phyloP scores from a whole-genome alignment of 2,329 filamentous ascomycete species.

The Neopestalotiopsis rosae region DNA sequence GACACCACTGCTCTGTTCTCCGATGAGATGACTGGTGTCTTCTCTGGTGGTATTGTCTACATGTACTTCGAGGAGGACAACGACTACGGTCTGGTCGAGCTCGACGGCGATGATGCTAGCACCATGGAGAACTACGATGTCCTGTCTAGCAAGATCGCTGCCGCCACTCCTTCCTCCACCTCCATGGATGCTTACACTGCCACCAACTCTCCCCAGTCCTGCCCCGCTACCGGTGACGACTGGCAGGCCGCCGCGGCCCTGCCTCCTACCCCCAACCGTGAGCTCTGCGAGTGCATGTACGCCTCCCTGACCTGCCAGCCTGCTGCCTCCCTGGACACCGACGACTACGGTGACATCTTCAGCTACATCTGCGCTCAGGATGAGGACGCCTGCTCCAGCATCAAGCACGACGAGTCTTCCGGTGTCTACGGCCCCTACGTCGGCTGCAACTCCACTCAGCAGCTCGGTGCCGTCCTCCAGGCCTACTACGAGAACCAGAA shows the following conservation, averaged over 20 bases:
- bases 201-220: constrained; percentile 66
- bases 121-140: constrained; percentile 70
- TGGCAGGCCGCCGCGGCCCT: constrained; percentile 69
- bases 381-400: constrained; percentile 58
- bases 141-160: constrained; percentile 66
- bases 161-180: constrained; percentile 62
- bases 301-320: constrained; percentile 68
- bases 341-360: constrained; percentile 57
- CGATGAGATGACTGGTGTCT: constrained; percentile 70
- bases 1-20: constrained; percentile 74
- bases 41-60: constrained; percentile 83
- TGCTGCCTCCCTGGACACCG: constrained; percentile 52
- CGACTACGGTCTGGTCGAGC: constrained; percentile 69
- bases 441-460: constrained; percentile 66
- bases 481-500: constrained; percentile 60
- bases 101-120: constrained; percentile 56
- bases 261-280: constrained; percentile 72
- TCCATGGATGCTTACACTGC: constrained; percentile 65
- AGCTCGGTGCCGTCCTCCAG: constrained; percentile 65
- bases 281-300: constrained; percentile 76
- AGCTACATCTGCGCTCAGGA: constrained; percentile 46
- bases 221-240: constrained; percentile 61
- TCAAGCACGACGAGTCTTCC: constrained; percentile 57
- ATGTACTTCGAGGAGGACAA: constrained; percentile 83
- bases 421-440: constrained; percentile 68